Base-by-base conservation (phyloP, 23 red algal genomes). In the Gracilaria domingensis region DNA sequence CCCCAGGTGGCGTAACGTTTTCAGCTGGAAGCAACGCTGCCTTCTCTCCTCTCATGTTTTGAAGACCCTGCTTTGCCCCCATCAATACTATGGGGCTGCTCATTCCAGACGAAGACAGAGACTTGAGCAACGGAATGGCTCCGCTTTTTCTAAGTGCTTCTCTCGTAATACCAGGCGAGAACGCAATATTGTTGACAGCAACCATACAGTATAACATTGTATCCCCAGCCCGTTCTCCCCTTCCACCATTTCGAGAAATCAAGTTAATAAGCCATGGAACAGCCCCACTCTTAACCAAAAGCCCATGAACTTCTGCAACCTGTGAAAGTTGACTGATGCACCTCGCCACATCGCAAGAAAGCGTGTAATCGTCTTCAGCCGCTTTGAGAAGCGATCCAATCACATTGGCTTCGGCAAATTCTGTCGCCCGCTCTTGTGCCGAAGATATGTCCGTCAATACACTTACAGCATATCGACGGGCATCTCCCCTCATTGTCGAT, bases 231-330 rank as follows among this genome's bases (percentile, higher is more conserved):
- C 62, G 39, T 44, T 83, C 78, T 56, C 80, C 89, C 30, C 79
- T 67, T 1, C 87, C 87, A 23, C 87, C 87, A 59, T 90, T 90
- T 81, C 60, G 71, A 42, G 89, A 92, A 25, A 92, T 74, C 67
- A 84, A 66, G 35, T 92, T 66, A 3, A 84, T 79, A 30, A 92
- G 64, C 89, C 89, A 92, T 35, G 37, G 76, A 44, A 71, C 76
- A 33, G 89, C 79, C 12, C 89, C 89, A 79, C 79, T 84, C 55
- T 78, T 83, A 34, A 79, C 89, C 11, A 92, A 33, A 18, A 69
- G 75, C 38, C 78, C 89, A 60, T 92, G 89, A 32, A 77, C 78
- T n/a, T 92, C 89, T 29, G 73, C 45, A 16, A 74, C 62, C 37
- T 77, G 64, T 20, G 89, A 84, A 32, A 84, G 42, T 26, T 83